These are phyloP conservation scores for Sambucus nigra DNA, from an alignment of 129 eudicot species.

Conservation along the genomic window DNA sequence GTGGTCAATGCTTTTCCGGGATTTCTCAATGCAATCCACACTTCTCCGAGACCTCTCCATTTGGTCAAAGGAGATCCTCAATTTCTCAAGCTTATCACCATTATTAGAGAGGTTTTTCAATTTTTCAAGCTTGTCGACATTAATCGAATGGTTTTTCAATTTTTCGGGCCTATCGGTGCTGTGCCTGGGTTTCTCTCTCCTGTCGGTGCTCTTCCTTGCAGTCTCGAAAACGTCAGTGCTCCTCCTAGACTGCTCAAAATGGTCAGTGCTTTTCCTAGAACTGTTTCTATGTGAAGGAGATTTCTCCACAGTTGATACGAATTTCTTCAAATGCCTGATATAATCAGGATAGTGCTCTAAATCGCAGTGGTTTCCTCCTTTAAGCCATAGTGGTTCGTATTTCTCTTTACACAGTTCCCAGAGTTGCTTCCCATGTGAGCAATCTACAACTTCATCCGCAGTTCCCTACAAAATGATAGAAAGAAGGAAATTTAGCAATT, in stretches of 20 bases:
- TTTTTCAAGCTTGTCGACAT: constrained; percentile 37
- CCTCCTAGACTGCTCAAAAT: constrained; percentile 57
- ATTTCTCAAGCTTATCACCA: constrained; percentile 38
- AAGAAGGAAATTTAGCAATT: not conserved
- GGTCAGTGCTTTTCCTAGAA: constrained; percentile 59
- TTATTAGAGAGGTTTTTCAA: constrained; percentile 28
- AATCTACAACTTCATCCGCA: constrained; percentile 79
- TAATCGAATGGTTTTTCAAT: constrained; percentile 27
- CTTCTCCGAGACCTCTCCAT: constrained; percentile 81
- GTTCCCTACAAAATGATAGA: constrained; percentile 51
- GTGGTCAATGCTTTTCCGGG: constrained; percentile 62
- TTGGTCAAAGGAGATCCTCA: constrained; percentile 57
- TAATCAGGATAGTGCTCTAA: constrained; percentile 82
- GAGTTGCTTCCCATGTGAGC: constrained; percentile 77
- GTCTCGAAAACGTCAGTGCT: constrained; percentile 61
- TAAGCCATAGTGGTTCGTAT: constrained; percentile 87
- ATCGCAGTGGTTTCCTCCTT: constrained; percentile 87
- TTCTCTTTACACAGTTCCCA: constrained; percentile 91
- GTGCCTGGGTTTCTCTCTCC: constrained; percentile 72
- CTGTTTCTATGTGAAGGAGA: constrained; percentile 54
- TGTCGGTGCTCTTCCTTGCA: constrained; percentile 61
- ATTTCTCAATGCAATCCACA: constrained; percentile 58
- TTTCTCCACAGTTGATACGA: constrained; percentile 62
- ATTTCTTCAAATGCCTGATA: constrained; percentile 69
- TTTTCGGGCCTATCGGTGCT: constrained; percentile 52